phyloP scores from a whole-genome alignment of 441 rosid genomes.

The Populus hybrid region DNA sequence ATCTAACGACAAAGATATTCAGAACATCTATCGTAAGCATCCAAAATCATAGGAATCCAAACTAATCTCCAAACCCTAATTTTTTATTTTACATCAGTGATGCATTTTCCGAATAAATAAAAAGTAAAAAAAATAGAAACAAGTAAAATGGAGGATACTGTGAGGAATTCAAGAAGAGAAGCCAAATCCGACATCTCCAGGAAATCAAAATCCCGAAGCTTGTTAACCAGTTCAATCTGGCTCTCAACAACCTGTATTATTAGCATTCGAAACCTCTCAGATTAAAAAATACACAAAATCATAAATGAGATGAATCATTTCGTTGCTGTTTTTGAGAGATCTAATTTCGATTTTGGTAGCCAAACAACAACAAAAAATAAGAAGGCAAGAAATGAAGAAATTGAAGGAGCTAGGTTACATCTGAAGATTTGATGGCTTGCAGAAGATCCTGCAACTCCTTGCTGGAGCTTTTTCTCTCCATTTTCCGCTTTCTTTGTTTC shows the following conservation, averaged over 20 bases:
- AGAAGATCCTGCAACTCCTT: conserved; percentile 39
- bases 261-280: not conserved
- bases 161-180: conserved; percentile 39
- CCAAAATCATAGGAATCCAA: not conserved
- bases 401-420: conserved; percentile 38
- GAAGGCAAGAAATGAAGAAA: not conserved
- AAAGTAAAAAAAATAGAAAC: no score
- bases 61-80: not conserved
- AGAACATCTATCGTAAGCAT: not conserved
- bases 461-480: conserved; percentile 34
- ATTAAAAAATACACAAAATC: not conserved
- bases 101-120: not conserved
- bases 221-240: conserved; percentile 45
- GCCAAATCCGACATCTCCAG: conserved; percentile 39
- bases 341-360: not conserved
- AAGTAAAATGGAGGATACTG: conserved; percentile 44
- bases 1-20: not conserved
- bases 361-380: no score
- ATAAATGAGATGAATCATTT: not conserved
- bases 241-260: conserved; percentile 58
- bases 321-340: not conserved
- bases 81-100: not conserved
- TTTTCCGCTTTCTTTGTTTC: conserved; percentile 8
- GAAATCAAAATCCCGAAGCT: conserved; percentile 42
- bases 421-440: conserved; percentile 50